phyloP scores from a whole-genome alignment of 2,329 filamentous ascomycete genomes.

The Domatiomyces catenatus region DNA sequence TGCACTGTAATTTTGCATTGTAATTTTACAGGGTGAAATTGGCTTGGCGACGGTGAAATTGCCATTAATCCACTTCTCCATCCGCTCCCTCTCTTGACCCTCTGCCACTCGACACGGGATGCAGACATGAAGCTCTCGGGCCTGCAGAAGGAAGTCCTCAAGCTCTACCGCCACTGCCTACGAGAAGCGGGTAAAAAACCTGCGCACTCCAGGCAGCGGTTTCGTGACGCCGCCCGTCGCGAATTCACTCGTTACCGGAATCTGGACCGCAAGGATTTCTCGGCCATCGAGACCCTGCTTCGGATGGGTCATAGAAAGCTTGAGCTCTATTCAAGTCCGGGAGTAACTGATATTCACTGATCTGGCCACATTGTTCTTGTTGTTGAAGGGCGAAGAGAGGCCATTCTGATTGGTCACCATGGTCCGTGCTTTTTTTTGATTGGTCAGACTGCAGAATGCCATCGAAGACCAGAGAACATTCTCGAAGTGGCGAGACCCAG shows the following conservation, averaged over 20 bases:
- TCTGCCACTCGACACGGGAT: not conserved
- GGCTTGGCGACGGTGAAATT: not conserved
- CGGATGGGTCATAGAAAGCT: slow-evolving; percentile 69
- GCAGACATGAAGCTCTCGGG: slow-evolving; percentile 45
- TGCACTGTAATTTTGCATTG: too few relatives aligned
- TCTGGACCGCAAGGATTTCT: slow-evolving; percentile 75
- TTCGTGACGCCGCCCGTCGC: slow-evolving; percentile 30
- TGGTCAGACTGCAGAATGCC: slow-evolving; percentile 3
- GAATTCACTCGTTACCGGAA: slow-evolving; percentile 60
- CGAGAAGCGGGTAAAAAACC: slow-evolving; percentile 72
- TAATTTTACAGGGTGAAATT: too few relatives aligned
- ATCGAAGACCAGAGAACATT: slow-evolving; percentile 8
- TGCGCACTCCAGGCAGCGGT: slow-evolving; percentile 10
- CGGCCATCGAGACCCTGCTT: slow-evolving; percentile 68
- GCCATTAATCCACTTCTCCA: not conserved
- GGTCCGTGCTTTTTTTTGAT: not conserved
- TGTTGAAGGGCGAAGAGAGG: not conserved
- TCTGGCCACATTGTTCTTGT: not conserved
- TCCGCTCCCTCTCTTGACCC: not conserved
- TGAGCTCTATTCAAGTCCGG: slow-evolving; percentile 63
- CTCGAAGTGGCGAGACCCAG: slow-evolving; percentile 2
- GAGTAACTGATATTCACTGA: slow-evolving; percentile 56
- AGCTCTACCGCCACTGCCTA: slow-evolving; percentile 73
- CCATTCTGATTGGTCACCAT: not conserved
- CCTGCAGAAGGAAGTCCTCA: slow-evolving; percentile 75